Evolutionary conservation across 148 eudicot species (phyloP), one percentile per base, ranked within the genome.

Genomic region (Camellia sinensis): DNA sequence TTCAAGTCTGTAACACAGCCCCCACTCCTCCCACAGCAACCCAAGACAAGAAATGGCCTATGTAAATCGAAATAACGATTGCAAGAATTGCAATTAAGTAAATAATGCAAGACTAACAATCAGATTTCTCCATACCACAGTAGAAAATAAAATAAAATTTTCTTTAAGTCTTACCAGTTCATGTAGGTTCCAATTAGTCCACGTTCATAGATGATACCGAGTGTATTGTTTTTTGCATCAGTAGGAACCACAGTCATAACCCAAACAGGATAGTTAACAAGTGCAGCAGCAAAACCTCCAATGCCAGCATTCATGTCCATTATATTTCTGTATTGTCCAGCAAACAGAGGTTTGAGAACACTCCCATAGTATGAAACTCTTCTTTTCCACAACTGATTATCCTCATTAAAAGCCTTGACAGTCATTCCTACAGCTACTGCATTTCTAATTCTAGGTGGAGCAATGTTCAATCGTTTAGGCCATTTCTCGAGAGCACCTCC

Each of bases 281-380:
- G 80, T 9, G 97, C 89, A 69, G 97, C 92, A 1, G 97, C 91
- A 74, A 92, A 92, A 17, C 97, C 94, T 19, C 94, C 97, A 52
- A 91, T 83, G 21, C 84, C 84, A 76, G 94, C 89, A 84, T 92
- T 92, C 97, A 91, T 92, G 76, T 92, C 97, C 89, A 92, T 85
- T 40, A 92, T 76, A 81, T 91, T 92, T 62, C 92, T 71, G 61
- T 87, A 86, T 37, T 87, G 82, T 14, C 92, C 87, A 5, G 71
- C 69, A 53, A 74, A 80, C 0, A 92, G 78, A 74, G 87, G 63
- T 66, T 78, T 79, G 41, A 87, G 85, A 50, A 91, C 83, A 52
- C 82, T 71, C 48, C 75, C 83, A 75, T 92, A 92, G 67, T 88
- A 84, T 22, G 54, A 78, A 59, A 86, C 82, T 79, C 94, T 81